A percentile compares a stretch with the other conserved stretches of the same genome.
Conservation (phyloP, 768 basidiomycete species). For the Hortiboletus flavorubellus region DNA sequence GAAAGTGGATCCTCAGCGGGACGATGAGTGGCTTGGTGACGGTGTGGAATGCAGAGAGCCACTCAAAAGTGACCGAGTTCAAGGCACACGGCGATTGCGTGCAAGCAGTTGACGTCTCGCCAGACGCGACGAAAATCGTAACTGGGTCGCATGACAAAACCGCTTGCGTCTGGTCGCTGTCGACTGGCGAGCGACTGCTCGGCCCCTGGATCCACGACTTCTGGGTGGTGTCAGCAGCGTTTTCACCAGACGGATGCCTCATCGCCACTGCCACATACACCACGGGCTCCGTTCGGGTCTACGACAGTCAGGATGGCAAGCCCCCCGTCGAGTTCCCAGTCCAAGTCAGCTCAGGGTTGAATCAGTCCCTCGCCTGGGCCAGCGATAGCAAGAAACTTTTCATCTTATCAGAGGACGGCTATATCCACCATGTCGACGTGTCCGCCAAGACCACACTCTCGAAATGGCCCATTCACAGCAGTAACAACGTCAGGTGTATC, state of each 20-base stretch:
- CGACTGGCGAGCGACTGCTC: not conserved
- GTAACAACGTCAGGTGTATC: not conserved
- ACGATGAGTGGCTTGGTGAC: not conserved
- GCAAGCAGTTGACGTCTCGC: conserved; percentile 1
- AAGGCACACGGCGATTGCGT: not conserved
- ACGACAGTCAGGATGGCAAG: not conserved
- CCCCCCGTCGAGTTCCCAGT: not conserved
- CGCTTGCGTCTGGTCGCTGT: not conserved
- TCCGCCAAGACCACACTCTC: not conserved
- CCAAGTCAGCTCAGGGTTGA: not conserved
- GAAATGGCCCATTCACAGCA: not conserved
- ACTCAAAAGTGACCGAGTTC: not conserved
- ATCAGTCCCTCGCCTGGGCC: conserved; percentile 1
- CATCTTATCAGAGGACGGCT: not conserved
- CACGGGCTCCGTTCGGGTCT: not conserved
- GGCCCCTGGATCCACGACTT: not conserved
- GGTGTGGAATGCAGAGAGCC: conserved; percentile 1
- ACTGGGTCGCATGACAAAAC: not conserved
- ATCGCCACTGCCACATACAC: not conserved
- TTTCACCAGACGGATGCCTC: not conserved
- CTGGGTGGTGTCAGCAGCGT: not conserved
- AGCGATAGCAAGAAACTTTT: not conserved
- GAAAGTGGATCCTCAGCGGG: not conserved
- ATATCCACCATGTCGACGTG: not conserved
- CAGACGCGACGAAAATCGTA: conserved; percentile 1